phyloP scores from a whole-genome alignment of 2,329 filamentous ascomycete genomes.

The Pochonia chlamydosporia region DNA sequence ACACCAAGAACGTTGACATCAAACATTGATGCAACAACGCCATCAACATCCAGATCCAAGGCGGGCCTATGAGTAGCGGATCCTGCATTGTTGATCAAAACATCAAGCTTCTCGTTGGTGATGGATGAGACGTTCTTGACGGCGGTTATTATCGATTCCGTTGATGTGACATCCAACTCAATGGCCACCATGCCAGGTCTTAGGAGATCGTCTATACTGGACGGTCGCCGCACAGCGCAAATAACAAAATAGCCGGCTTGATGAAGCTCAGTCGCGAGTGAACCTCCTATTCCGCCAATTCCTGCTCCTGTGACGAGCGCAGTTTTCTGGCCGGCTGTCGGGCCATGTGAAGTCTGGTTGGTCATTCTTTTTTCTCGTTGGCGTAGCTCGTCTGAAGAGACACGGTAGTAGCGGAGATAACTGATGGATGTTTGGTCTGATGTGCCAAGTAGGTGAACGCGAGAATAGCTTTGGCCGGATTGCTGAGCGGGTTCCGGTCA shows the following conservation, averaged over 20 bases:
- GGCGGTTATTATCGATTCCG: slow-evolving; percentile 18
- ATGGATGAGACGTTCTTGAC: slow-evolving; percentile 11
- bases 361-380: too few species aligned
- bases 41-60: slow-evolving; percentile 22
- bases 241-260: slow-evolving; percentile 24
- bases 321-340: slow-evolving; percentile 2
- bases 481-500: too few species aligned
- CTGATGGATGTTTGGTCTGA: too few species aligned
- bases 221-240: slow-evolving; percentile 23
- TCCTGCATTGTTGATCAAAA: slow-evolving; percentile 19
- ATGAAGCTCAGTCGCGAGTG: slow-evolving; percentile 16
- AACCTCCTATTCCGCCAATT: slow-evolving; percentile 20
- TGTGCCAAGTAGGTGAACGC: too few species aligned
- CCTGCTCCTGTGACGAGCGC: slow-evolving; percentile 7
- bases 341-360: background rate
- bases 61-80: slow-evolving; percentile 17
- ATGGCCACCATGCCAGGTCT: slow-evolving; percentile 19
- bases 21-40: slow-evolving; percentile 27
- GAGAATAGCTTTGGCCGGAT: too few species aligned
- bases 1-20: slow-evolving; percentile 37
- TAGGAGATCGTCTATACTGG: slow-evolving; percentile 17
- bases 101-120: slow-evolving; percentile 13
- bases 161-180: slow-evolving; percentile 25
- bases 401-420: too few species aligned
- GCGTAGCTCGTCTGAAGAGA: too few species aligned